phyloP scores from a whole-genome alignment of 1,139 yeast genomes.

The Groenewaldozyma auringiensis region DNA sequence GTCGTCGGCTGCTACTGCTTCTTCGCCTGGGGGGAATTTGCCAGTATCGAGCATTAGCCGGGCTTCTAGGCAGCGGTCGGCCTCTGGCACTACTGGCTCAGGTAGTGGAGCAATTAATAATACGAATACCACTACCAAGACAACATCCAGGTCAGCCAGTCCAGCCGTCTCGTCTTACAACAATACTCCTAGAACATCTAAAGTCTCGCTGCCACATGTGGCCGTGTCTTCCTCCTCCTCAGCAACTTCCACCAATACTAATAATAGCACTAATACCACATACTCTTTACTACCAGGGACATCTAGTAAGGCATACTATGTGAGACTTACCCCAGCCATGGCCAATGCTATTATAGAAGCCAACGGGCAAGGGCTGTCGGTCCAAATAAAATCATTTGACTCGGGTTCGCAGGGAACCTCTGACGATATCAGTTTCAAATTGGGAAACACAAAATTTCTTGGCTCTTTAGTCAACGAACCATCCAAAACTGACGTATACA shows the following conservation, averaged over 20 bases:
- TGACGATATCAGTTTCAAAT: not conserved
- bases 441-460: not conserved
- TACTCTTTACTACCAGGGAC: not conserved
- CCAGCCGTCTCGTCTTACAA: no score
- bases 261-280: not conserved
- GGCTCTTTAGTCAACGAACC: not conserved
- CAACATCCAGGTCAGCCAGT: no score
- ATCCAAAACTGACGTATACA: not conserved
- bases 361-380: slow-evolving; percentile 13
- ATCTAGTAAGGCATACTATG: slow-evolving; percentile 19
- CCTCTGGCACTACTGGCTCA: no score
- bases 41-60: no score
- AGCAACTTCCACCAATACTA: not conserved
- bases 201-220: no score
- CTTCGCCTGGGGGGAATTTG: no score
- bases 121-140: no score
- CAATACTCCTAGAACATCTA: no score
- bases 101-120: no score
- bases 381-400: no score
- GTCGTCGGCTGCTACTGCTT: no score
- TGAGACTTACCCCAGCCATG: slow-evolving; percentile 26
- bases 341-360: slow-evolving; percentile 17
- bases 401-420: not conserved
- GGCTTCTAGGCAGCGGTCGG: no score
- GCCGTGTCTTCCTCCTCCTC: not conserved